Evolutionary conservation across 345 rosid genomes (phyloP), one percentile per base, ranked within the genome.

Genomic region (Rhizophora apiculata): DNA sequence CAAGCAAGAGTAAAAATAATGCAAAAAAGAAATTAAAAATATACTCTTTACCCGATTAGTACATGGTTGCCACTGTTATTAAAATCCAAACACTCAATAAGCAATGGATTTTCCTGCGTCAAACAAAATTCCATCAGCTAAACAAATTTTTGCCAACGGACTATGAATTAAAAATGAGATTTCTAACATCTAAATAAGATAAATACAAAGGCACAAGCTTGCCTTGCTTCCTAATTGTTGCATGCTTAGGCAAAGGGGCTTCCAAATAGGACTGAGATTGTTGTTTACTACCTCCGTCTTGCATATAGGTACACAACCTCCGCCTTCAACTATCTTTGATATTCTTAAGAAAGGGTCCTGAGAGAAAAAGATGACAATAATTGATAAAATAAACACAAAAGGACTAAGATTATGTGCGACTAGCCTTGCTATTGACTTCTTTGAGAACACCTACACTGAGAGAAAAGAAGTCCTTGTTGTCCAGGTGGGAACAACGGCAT

Each of bases 291-390:
- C 96, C 81, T 90, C 92, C 22, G 97, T 90, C 82, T 86, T 86
- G 82, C 88, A 93, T 67, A 93, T 82, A 6, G 93, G 93, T 46
- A 90, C 65, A 52, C 73, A 68, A 64, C 60, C 78, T 68, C 86
- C 88, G 64, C 39, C 74, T 77, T 90, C 97, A 54, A 73, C 81
- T 18, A 83, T 63, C 88, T 88, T 86, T 39, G 97, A 93, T 67
- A 93, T 87, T 82, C 86, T 84, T 72, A 93, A 67, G 81, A 90
- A 93, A 22, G 98, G 97, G 67, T 90, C 96, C 98, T 90, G 62
- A 3, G 74, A 72, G 39, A 63, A 55, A 52, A 61, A 32, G 21
- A 62, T 52, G 52, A 68, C n/a, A 65, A 22, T 31, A 66, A 59
- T 24, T 34, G 58, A 49, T 30, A 56, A 34, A 34, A 46, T 61